Percentiles rank a stretch among this genome's conserved stretches.
Evolutionary conservation across 2,329 filamentous ascomycete genomes (phyloP).

Genomic region (Biscogniauxia mediterranea): DNA sequence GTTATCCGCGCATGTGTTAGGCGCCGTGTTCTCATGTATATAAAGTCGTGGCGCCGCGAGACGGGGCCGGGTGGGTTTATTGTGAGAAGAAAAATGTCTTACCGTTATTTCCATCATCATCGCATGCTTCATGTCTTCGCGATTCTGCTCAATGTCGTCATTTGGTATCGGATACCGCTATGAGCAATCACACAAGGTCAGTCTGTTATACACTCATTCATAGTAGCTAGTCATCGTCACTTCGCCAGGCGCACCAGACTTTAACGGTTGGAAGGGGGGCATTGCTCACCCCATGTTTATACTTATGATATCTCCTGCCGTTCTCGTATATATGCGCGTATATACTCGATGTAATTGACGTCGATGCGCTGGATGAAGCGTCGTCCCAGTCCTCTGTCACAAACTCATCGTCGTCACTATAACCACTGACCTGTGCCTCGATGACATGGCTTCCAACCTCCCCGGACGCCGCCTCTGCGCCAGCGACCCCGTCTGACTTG

Average conservation of each 20-base stretch:
- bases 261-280: not conserved
- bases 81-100: not conserved
- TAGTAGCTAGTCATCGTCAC: not conserved
- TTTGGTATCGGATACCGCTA: slow-evolving; percentile 35
- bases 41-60: too few species aligned
- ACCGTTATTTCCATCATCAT: slow-evolving; percentile 37
- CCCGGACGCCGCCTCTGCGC: not conserved
- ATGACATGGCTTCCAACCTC: slow-evolving; percentile 4
- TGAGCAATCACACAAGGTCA: not conserved
- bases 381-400: slow-evolving; percentile 19
- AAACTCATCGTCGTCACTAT: slow-evolving; percentile 19
- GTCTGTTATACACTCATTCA: not conserved
- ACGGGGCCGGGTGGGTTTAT: too few species aligned
- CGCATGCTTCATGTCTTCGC: slow-evolving; percentile 39
- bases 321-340: slow-evolving; percentile 36
- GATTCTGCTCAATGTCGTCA: slow-evolving; percentile 38
- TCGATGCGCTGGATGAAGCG: not conserved
- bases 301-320: slow-evolving; percentile 28
- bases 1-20: not conserved
- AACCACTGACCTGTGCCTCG: slow-evolving; percentile 5
- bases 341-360: slow-evolving; percentile 32
- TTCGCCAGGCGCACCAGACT: slow-evolving; percentile 6
- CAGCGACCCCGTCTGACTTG: not conserved
- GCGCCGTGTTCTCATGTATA: not conserved
- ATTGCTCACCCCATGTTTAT: slow-evolving; percentile 5